Base-by-base conservation (phyloP, 139 green algal species). In the Eudorina sp. region DNA sequence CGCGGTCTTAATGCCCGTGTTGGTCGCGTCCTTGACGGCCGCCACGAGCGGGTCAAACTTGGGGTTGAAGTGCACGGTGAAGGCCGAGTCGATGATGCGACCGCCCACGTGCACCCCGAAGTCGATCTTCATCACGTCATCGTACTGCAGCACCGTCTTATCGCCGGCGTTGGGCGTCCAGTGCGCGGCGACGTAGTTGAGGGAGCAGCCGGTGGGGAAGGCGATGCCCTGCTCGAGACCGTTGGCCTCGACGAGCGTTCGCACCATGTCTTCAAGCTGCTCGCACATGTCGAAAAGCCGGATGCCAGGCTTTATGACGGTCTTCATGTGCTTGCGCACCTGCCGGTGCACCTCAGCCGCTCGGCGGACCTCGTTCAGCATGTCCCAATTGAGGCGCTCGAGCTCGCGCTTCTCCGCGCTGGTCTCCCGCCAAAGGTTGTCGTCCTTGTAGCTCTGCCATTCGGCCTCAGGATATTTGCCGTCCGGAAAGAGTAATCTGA, bases 51-150 rank as follows among this genome's bases (percentile, higher is more conserved):
- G 95, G 89, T 99, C 93, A 89, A 97, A 99, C 41, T 90, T 82
- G 34, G 98, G 97, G 95, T 99, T 99, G 96, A 99, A 98, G 40
- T 96, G 92, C 31, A 98, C 93, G 0, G 98, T 99, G 95, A 99
- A 99, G 16, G 98, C 98, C 69, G 90, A 96, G 94, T 99, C 98
- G 69, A 99, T 95, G 85, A 99, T 99, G 83, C 96, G 94, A 4
- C 98, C 97, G 66, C 95, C 93, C 72, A 99, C 97, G 80, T 98
- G 92, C 41, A 94, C 97, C 16, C 97, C 96, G 92, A 98, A 99
- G 81, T 98, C 96, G 48, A 99, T 89, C 94, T 99, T 99, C 97
- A 99, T 99, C 16, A 99, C 98, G 92, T 99, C 97, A 82, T 99
- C 95, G 83, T 99, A 98, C 72, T 96, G 82, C 88, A 99, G 94